Conservation (phyloP, 108 stramenopile species). For the Stephanodiscus minutulus region DNA sequence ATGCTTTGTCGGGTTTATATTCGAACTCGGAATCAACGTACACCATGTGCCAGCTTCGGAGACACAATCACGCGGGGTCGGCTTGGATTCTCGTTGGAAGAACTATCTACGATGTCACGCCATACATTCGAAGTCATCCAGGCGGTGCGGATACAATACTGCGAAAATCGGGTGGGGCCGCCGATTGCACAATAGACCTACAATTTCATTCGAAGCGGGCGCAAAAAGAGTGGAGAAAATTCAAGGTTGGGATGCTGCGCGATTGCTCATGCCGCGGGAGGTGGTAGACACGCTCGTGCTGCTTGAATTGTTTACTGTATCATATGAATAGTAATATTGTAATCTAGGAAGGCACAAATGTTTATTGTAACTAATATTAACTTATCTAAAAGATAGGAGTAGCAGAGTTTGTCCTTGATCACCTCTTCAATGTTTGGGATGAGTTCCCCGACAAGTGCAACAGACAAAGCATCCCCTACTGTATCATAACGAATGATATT, state of each 20-base stretch:
- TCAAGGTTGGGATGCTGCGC: constrained; percentile 53
- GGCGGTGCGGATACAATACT: constrained; percentile 73
- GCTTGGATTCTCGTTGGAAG: constrained; percentile 83
- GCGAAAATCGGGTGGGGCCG: constrained; percentile 61
- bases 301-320: background rate
- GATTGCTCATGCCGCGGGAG: constrained; percentile 25
- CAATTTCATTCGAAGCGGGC: constrained; percentile 68
- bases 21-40: constrained; percentile 27
- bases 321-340: background rate
- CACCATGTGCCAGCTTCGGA: constrained; percentile 62
- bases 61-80: constrained; percentile 66
- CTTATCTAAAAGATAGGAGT: background rate
- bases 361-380: background rate
- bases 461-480: no score
- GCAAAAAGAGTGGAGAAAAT: constrained; percentile 56
- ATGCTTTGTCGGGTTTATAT: constrained; percentile 22
- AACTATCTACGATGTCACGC: constrained; percentile 79
- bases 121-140: constrained; percentile 70
- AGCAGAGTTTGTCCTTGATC: constrained; percentile 33
- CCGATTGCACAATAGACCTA: constrained; percentile 74
- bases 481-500: no score
- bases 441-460: constrained; percentile 26
- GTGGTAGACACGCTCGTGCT: background rate
- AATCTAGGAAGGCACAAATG: background rate
- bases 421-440: constrained; percentile 40